Evolutionary conservation across 768 basidiomycete genomes (phyloP).

Genomic region (Multifurca ochricompacta): DNA sequence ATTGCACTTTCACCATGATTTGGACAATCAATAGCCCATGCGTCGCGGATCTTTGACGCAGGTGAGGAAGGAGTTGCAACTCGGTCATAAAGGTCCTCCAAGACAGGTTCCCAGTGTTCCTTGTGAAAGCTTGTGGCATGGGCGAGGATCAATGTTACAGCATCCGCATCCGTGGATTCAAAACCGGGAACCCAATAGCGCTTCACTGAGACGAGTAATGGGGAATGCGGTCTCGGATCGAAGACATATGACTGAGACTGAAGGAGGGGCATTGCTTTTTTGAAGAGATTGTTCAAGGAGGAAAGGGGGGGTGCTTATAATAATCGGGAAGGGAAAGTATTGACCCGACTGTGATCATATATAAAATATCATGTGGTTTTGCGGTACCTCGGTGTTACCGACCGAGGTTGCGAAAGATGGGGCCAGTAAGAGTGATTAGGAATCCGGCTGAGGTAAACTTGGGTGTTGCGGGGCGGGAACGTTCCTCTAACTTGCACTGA

Average conservation of each 20-base stretch:
- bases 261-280: not conserved
- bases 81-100: conserved; percentile 37
- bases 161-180: conserved; percentile 31
- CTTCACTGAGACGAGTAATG: conserved; percentile 41
- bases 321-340: not conserved
- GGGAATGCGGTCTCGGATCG: conserved; percentile 46
- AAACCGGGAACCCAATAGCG: conserved; percentile 39
- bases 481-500: too few species aligned
- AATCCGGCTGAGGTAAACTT: too few species aligned
- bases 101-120: conserved; percentile 51
- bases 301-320: not conserved
- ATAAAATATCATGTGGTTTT: not conserved
- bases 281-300: not conserved
- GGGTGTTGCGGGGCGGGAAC: too few species aligned
- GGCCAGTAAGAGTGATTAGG: too few species aligned
- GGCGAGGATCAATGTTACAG: conserved; percentile 41
- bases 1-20: conserved; percentile 49
- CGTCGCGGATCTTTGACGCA: conserved; percentile 35
- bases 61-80: conserved; percentile 18
- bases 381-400: not conserved
- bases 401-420: too few species aligned
- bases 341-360: not conserved
- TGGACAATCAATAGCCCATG: conserved; percentile 45
- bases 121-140: conserved; percentile 53
- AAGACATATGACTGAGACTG: conserved; percentile 33